phyloP scores from a whole-genome alignment of 1,284 basidiomycete genomes.

The Paramarasmius palmivorus region DNA sequence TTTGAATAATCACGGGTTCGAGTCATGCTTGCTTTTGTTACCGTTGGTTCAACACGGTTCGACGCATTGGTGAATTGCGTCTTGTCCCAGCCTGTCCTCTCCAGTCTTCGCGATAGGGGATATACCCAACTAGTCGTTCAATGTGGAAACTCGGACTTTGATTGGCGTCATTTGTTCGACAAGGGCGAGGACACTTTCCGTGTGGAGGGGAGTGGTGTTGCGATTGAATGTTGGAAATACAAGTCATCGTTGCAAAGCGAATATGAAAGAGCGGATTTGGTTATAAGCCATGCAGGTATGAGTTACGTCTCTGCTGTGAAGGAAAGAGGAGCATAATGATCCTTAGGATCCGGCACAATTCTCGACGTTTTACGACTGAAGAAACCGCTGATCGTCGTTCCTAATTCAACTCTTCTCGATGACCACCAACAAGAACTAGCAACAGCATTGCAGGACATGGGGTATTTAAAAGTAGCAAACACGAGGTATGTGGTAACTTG shows the following conservation, averaged over 20 bases:
- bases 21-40: slow-evolving; percentile 73
- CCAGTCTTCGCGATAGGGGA: slow-evolving; percentile 51
- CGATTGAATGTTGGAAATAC: slow-evolving; percentile 70
- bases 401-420: slow-evolving; percentile 87
- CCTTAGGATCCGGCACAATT: slow-evolving; percentile 89
- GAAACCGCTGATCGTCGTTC: slow-evolving; percentile 84
- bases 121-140: slow-evolving; percentile 70
- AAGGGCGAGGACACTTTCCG: slow-evolving; percentile 27
- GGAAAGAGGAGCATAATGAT: slow-evolving; percentile 6
- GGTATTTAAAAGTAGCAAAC: slow-evolving; percentile 65
- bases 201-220: slow-evolving; percentile 43
- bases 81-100: slow-evolving; percentile 58
- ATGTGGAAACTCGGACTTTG: slow-evolving; percentile 61
- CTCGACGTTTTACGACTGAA: slow-evolving; percentile 79
- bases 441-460: slow-evolving; percentile 58
- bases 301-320: not conserved
- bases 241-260: slow-evolving; percentile 69
- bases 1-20: not conserved
- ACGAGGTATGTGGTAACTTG: slow-evolving; percentile 47
- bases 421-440: slow-evolving; percentile 95
- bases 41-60: slow-evolving; percentile 91
- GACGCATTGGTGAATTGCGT: slow-evolving; percentile 69
- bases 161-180: slow-evolving; percentile 21
- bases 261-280: slow-evolving; percentile 67
- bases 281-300: slow-evolving; percentile 93